Conservation (phyloP, 352 stramenopile species). For the Saprolegnia diclina region DNA sequence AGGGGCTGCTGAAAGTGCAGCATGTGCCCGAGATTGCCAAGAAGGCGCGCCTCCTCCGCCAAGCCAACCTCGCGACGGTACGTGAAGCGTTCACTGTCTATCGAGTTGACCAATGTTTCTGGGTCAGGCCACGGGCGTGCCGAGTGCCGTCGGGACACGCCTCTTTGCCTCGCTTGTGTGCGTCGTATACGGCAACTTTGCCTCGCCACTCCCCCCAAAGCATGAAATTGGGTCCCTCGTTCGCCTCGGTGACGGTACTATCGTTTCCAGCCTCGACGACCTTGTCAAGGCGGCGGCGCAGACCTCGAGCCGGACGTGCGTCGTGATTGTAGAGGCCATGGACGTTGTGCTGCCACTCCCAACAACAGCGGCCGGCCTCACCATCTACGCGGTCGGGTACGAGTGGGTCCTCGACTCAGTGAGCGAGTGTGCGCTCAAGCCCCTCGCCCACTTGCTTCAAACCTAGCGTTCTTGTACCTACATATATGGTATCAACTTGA, state of each 20-base stretch:
- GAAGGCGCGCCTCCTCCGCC: slow-evolving; percentile 30
- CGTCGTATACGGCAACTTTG: slow-evolving; percentile 66
- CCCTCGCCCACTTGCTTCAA: not conserved
- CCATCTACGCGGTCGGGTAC: slow-evolving; percentile 67
- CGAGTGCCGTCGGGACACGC: slow-evolving; percentile 45
- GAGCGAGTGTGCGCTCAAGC: slow-evolving; percentile 39
- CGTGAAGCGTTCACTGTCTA: no score
- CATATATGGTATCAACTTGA: no score
- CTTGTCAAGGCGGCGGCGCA: slow-evolving; percentile 42
- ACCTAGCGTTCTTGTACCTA: not conserved
- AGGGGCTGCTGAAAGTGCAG: slow-evolving; percentile 54
- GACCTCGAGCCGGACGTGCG: slow-evolving; percentile 21
- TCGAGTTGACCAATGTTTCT: no score
- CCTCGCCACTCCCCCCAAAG: slow-evolving; percentile 65
- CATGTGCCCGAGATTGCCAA: slow-evolving; percentile 41
- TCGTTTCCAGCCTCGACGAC: slow-evolving; percentile 37
- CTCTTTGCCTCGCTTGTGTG: slow-evolving; percentile 69
- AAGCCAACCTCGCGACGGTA: slow-evolving; percentile 29
- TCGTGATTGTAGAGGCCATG: not conserved
- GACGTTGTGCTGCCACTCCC: slow-evolving; percentile 19
- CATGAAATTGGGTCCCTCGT: slow-evolving; percentile 63
- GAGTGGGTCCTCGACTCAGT: slow-evolving; percentile 85
- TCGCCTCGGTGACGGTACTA: slow-evolving; percentile 51
- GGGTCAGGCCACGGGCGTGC: not conserved
- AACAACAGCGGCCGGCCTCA: slow-evolving; percentile 38